Conservation (phyloP, 345 rosid species). For the Rhodamnia argentea region DNA sequence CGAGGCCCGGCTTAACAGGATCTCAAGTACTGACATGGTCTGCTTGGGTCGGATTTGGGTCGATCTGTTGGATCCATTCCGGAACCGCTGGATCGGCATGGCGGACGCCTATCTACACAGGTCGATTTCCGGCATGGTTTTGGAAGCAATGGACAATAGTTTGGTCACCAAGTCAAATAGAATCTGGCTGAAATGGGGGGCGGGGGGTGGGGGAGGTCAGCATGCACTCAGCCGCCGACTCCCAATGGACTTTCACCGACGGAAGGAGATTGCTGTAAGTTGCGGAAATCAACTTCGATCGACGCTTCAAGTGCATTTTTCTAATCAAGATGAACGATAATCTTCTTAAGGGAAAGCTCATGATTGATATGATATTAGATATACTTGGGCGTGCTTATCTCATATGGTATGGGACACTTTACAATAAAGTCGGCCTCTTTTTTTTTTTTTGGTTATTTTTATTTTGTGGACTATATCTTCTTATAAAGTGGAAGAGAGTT, state of each 20-base stretch:
- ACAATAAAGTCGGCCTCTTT: background rate
- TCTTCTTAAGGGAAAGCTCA: background rate
- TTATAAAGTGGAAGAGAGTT: background rate
- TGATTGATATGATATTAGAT: background rate
- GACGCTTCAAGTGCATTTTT: background rate
- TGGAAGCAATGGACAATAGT: background rate
- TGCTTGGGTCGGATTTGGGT: background rate
- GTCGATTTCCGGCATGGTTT: background rate
- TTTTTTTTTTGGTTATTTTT: background rate
- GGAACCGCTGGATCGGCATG: background rate
- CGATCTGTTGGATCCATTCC: background rate
- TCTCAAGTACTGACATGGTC: background rate
- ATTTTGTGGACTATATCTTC: background rate
- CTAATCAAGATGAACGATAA: background rate
- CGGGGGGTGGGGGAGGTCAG: conserved; percentile 11
- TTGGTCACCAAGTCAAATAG: background rate
- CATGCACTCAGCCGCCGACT: conserved; percentile 5
- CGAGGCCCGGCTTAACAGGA: background rate
- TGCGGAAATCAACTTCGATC: background rate
- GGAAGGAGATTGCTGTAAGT: background rate
- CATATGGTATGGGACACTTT: background rate
- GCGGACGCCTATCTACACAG: background rate
- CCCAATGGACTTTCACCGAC: background rate
- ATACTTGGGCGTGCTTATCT: background rate
- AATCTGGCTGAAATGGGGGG: background rate